Evolutionary conservation across 768 basidiomycete species (phyloP), one percentile per base, ranked within the genome.

Genomic region (Leucocoprinus leucothites): DNA sequence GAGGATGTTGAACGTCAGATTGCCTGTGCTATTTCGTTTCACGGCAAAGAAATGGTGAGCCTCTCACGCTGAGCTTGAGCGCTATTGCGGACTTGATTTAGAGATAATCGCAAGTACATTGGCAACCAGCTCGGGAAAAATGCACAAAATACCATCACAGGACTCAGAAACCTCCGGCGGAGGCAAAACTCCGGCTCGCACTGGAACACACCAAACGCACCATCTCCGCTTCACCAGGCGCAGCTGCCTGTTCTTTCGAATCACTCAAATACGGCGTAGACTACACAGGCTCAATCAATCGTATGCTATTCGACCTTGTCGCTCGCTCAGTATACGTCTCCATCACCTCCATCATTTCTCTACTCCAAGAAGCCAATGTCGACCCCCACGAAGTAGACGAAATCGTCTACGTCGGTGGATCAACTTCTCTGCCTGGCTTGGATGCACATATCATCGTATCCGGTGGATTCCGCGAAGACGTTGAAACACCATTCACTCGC

Each of bases 1-100:
- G 94, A 98, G 67, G 96, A 98, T 67, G 96, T 96, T 28, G 96
- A 98, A 67, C 87, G 97, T 28, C 96, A 99, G 74, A 98, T 99
- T 64, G 94, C 94, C 0, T 93, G 91, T 67, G 94, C 94, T 24
- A 77, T 98, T 52, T 84, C 94, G 0, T 98, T 96, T 69, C 83
- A 84, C 36, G 94, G 93, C 22, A 91, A 96, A 70, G 90, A 98
- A 69, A 85, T 88, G 67, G 94, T 93, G 65, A 63, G 88, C 78
- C 14, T 34, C 31, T 6, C 47, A 21, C 31, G 5, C 14, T 19
- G n/a, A 4, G 1, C n/a, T n/a, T 18, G 16, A 21, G 18, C 26
- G 25, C n/a, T 26, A 28, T 24, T 55, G 52, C 57, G n/a, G n/a
- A n/a, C n/a, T n/a, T 60, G 49, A 62, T 61, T 25, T 34, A 31